A percentile compares a stretch with the other conserved stretches of the same genome.
phyloP scores from a whole-genome alignment of 2,329 filamentous ascomycete species.

The Cordyceps tenuipes region DNA sequence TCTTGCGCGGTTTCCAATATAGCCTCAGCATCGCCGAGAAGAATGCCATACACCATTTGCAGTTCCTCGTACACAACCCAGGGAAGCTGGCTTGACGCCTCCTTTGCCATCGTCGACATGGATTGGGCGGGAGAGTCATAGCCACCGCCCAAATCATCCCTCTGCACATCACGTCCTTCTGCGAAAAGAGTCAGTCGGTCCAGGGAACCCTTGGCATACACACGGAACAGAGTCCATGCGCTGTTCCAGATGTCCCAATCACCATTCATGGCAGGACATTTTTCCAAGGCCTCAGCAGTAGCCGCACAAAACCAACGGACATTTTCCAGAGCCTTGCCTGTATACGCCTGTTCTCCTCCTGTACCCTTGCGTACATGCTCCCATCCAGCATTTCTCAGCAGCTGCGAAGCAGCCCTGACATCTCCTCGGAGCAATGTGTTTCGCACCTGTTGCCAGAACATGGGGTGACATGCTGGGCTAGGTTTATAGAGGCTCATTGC shows the following conservation, averaged over 20 bases:
- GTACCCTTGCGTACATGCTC: constrained; percentile 63
- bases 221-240: constrained; percentile 79
- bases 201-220: constrained; percentile 60
- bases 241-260: constrained; percentile 78
- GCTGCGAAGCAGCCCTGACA: constrained; percentile 53
- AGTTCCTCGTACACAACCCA: constrained; percentile 87
- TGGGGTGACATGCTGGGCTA: constrained; percentile 64
- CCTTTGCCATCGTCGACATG: constrained; percentile 59
- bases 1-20: constrained; percentile 74
- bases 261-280: constrained; percentile 59
- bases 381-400: constrained; percentile 72
- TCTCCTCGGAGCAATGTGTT: constrained; percentile 67
- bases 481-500: constrained; percentile 56
- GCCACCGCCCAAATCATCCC: constrained; percentile 22
- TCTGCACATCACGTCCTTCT: constrained; percentile 56
- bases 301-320: constrained; percentile 64
- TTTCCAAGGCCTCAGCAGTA: constrained; percentile 60
- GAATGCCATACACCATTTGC: constrained; percentile 68
- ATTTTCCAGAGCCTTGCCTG: constrained; percentile 66
- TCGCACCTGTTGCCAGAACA: constrained; percentile 83
- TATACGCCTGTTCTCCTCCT: constrained; percentile 59
- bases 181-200: constrained; percentile 69
- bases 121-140: constrained; percentile 36
- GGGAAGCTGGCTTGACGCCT: constrained; percentile 78
- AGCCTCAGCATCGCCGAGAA: constrained; percentile 66